Evolutionary conservation across 805 yeast species (phyloP).

Genomic region (Debaryomyces maramus): DNA sequence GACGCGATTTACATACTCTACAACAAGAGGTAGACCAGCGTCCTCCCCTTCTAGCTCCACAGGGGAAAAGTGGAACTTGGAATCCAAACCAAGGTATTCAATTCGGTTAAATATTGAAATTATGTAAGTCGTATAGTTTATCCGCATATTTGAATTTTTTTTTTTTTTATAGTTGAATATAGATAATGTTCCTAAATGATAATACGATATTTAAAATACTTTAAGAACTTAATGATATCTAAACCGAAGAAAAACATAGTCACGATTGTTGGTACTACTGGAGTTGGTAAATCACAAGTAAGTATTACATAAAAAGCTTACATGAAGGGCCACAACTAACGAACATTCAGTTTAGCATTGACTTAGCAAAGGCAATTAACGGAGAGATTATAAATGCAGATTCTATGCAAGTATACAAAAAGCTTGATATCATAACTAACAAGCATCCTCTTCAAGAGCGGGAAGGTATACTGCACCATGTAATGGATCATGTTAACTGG

Average conservation of each 20-base stretch:
- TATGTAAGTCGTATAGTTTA: not conserved
- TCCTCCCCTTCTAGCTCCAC: not conserved
- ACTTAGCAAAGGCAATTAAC: conserved; percentile 68
- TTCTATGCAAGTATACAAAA: conserved; percentile 91
- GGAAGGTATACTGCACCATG: conserved; percentile 76
- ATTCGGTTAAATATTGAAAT: conserved; percentile 10
- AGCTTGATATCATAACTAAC: conserved; percentile 76
- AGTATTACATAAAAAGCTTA: conserved; percentile 13
- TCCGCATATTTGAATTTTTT: not conserved
- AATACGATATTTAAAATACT: conserved; percentile 15
- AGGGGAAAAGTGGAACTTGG: conserved; percentile 11
- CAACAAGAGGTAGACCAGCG: too few species aligned
- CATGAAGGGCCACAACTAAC: conserved; percentile 3
- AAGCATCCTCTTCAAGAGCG: conserved; percentile 86
- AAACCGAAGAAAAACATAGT: conserved; percentile 43
- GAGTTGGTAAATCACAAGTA: conserved; percentile 90
- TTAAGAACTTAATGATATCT: conserved; percentile 30
- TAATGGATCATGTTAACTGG: conserved; percentile 84
- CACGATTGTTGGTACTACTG: conserved; percentile 88
- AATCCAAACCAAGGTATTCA: conserved; percentile 16
- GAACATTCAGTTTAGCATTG: conserved; percentile 63
- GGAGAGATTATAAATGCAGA: conserved; percentile 96
- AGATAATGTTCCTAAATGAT: conserved; percentile 5
- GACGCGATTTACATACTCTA: too few species aligned
- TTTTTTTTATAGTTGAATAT: not conserved